Percentiles rank a stretch among this genome's conserved stretches.
Evolutionary conservation across 176 grass and related monocot genomes (phyloP).

Genomic region (Zoysia pacifica): DNA sequence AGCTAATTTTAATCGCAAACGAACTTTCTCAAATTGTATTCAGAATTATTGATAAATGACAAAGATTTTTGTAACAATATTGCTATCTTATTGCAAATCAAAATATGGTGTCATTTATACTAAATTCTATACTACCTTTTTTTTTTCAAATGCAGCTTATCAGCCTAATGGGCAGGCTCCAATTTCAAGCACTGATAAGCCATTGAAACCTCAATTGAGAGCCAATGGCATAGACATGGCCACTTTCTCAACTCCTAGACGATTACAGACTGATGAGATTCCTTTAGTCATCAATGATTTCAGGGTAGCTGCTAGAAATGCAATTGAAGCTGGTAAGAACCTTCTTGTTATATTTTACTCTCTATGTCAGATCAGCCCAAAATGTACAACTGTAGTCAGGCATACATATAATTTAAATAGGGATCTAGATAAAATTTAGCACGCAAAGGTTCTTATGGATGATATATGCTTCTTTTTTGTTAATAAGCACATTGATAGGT

Average conservation of each 20-base stretch:
- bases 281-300: constrained; percentile 56
- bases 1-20: background rate
- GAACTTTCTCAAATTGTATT: constrained; percentile 10
- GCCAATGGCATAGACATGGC: constrained; percentile 39
- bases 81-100: background rate
- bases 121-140: background rate
- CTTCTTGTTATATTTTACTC: background rate
- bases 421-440: background rate
- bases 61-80: background rate
- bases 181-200: constrained; percentile 58
- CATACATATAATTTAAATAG: constrained; percentile 1
- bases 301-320: constrained; percentile 66
- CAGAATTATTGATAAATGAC: background rate
- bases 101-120: constrained; percentile 3
- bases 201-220: constrained; percentile 41
- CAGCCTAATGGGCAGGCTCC: constrained; percentile 68
- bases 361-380: background rate
- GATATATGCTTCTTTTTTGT: background rate
- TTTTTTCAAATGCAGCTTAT: constrained; percentile 36
- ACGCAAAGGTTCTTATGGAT: background rate
- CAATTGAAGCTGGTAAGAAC: constrained; percentile 59
- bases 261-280: constrained; percentile 56
- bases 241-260: constrained; percentile 43
- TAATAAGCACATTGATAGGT: background rate
- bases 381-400: background rate